Percentiles rank a stretch among this genome's conserved stretches.
phyloP scores from a whole-genome alignment of 345 rosid genomes.

The Stellera chamaejasme region DNA sequence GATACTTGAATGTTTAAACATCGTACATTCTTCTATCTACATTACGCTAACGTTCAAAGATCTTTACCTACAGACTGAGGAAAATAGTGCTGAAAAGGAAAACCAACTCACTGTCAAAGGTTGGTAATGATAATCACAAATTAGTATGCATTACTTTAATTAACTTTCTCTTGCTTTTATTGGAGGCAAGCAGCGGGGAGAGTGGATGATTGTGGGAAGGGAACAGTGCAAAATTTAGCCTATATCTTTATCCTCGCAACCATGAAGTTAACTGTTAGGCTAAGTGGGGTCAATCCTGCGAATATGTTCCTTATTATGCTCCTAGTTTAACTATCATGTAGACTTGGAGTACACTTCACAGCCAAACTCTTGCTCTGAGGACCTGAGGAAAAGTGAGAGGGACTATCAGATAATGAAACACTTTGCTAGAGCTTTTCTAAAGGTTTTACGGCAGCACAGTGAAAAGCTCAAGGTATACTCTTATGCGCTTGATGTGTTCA shows the following conservation, averaged over 20 bases:
- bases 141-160: not conserved
- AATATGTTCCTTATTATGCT: no score
- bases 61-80: slow-evolving; percentile 34
- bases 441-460: slow-evolving; percentile 63
- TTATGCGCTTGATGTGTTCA: slow-evolving; percentile 4
- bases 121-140: slow-evolving; percentile 13
- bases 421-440: slow-evolving; percentile 75
- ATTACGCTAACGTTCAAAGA: no score
- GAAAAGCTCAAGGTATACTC: slow-evolving; percentile 57
- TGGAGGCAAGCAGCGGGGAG: not conserved
- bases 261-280: no score
- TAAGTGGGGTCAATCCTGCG: no score
- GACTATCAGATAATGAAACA: slow-evolving; percentile 41
- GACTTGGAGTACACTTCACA: slow-evolving; percentile 10
- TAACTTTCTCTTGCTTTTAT: slow-evolving; percentile 2
- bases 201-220: no score
- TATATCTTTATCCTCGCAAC: no score
- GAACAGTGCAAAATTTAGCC: no score
- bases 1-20: no score
- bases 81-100: slow-evolving; percentile 15
- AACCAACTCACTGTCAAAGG: slow-evolving; percentile 26
- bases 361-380: slow-evolving; percentile 17
- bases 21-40: no score
- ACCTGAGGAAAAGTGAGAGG: slow-evolving; percentile 31
- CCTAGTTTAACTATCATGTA: slow-evolving; percentile 9